A percentile compares a stretch with the other conserved stretches of the same genome.
These are phyloP conservation scores for Nicotiana tabacum DNA, from an alignment of 257 asterid species.

Conservation along the genomic window DNA sequence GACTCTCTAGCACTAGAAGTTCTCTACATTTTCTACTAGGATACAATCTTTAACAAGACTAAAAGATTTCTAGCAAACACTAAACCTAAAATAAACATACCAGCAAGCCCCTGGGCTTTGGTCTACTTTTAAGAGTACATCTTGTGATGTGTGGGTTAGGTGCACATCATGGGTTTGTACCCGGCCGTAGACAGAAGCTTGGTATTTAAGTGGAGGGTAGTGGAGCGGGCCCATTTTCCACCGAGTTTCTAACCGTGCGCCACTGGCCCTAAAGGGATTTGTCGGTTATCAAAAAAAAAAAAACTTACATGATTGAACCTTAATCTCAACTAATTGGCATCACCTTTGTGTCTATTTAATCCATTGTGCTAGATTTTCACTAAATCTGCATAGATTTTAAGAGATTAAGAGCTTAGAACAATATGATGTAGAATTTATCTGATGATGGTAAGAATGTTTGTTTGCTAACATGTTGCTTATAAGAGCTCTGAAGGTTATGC, in stretches of 20 bases:
- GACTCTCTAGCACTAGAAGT: not conserved
- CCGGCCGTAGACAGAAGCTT: not conserved
- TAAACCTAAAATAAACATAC: no score
- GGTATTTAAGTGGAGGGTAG: not conserved
- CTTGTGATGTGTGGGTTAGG: not conserved
- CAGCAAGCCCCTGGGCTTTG: not conserved
- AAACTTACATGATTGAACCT: not conserved
- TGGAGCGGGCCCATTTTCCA: not conserved
- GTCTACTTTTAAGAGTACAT: not conserved
- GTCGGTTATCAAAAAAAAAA: not conserved
- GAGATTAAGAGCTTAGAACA: not conserved
- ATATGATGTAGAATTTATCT: not conserved
- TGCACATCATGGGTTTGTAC: not conserved
- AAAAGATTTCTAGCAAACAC: no score
- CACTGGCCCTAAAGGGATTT: not conserved
- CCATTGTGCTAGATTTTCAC: not conserved
- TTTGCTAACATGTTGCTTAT: not conserved
- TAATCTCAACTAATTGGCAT: not conserved
- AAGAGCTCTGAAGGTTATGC: not conserved
- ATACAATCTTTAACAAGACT: not conserved
- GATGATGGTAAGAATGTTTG: not conserved
- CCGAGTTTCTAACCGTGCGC: not conserved
- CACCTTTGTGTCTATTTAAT: not conserved
- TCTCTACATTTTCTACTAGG: not conserved
- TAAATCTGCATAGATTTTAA: not conserved